Evolutionary conservation across 805 yeast genomes (phyloP).

Genomic region (Wickerhamiella domercqiae): DNA sequence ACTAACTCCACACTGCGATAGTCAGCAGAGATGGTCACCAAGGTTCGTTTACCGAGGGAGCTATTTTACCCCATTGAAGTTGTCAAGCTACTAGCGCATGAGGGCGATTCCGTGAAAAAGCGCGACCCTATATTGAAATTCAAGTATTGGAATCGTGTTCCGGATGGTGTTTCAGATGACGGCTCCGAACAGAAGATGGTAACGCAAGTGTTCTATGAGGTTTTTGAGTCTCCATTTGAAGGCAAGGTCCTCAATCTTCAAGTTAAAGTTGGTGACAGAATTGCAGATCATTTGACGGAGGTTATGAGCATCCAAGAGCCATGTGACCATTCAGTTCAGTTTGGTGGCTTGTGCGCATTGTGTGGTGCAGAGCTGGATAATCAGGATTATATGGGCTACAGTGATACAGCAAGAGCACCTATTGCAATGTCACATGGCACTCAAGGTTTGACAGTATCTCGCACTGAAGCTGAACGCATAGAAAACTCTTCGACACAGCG

Average conservation of each 20-base stretch:
- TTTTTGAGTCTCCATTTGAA: constrained; percentile 70
- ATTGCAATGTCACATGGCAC: constrained; percentile 83
- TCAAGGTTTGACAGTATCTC: constrained; percentile 65
- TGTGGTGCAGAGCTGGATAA: constrained; percentile 70
- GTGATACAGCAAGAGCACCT: constrained; percentile 59
- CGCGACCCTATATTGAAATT: constrained; percentile 44
- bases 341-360: constrained; percentile 85
- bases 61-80: constrained; percentile 57
- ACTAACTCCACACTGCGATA: too few relatives aligned
- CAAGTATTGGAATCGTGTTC: constrained; percentile 45
- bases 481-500: constrained; percentile 52
- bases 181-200: constrained; percentile 22
- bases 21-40: constrained; percentile 13
- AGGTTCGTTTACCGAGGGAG: constrained; percentile 35
- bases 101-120: constrained; percentile 34
- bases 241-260: constrained; percentile 44
- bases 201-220: constrained; percentile 24
- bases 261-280: constrained; percentile 43
- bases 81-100: constrained; percentile 31
- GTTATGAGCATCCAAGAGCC: constrained; percentile 57
- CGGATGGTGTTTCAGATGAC: constrained; percentile 24
- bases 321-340: constrained; percentile 84
- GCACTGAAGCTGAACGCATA: constrained; percentile 72
- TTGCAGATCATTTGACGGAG: constrained; percentile 31
- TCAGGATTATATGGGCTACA: constrained; percentile 62